A percentile compares a stretch with the other conserved stretches of the same genome.
These are phyloP conservation scores for Didymella arachidicola DNA, from an alignment of 2,329 filamentous ascomycete species.

Conservation along the genomic window DNA sequence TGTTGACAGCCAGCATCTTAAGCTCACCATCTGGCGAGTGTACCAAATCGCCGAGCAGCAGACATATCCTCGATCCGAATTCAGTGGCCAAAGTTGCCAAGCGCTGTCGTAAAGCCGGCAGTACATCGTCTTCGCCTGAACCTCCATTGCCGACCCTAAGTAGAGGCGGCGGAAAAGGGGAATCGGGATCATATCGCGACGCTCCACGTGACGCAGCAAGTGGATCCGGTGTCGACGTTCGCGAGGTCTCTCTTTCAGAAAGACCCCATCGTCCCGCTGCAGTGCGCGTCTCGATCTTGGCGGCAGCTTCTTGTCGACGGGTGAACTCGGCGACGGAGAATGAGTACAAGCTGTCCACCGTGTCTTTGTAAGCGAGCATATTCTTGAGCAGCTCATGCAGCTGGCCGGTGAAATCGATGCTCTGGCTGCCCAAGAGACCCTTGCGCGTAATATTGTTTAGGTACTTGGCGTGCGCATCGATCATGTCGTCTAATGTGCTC, in stretches of 20 bases:
- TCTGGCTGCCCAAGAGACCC: slow-evolving; percentile 80
- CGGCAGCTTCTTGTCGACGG: slow-evolving; percentile 82
- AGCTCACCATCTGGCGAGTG: slow-evolving; percentile 96
- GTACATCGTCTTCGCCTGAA: slow-evolving; percentile 66
- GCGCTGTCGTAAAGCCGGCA: slow-evolving; percentile 77
- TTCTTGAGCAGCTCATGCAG: slow-evolving; percentile 90
- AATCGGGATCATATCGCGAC: slow-evolving; percentile 47
- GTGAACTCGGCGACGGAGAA: slow-evolving; percentile 96
- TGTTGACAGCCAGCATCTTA: slow-evolving; percentile 92
- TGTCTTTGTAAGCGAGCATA: slow-evolving; percentile 94
- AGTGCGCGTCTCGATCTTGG: slow-evolving; percentile 72
- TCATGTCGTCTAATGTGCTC: slow-evolving; percentile 93
- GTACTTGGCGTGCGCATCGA: slow-evolving; percentile 88
- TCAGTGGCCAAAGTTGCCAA: slow-evolving; percentile 75
- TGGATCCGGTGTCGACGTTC: slow-evolving; percentile 25
- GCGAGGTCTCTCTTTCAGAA: slow-evolving; percentile 58
- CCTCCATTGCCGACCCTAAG: slow-evolving; percentile 46
- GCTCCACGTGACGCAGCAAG: slow-evolving; percentile 29
- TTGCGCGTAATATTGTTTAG: slow-evolving; percentile 95
- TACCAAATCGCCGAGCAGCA: slow-evolving; percentile 86
- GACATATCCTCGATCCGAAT: slow-evolving; percentile 79
- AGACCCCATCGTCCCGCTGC: slow-evolving; percentile 71
- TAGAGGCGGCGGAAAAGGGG: slow-evolving; percentile 54
- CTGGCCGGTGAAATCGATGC: slow-evolving; percentile 82
- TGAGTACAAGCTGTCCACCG: slow-evolving; percentile 90